These are phyloP conservation scores for Podospora appendiculata DNA, from an alignment of 495 filamentous ascomycete genomes.

Conservation along the genomic window DNA sequence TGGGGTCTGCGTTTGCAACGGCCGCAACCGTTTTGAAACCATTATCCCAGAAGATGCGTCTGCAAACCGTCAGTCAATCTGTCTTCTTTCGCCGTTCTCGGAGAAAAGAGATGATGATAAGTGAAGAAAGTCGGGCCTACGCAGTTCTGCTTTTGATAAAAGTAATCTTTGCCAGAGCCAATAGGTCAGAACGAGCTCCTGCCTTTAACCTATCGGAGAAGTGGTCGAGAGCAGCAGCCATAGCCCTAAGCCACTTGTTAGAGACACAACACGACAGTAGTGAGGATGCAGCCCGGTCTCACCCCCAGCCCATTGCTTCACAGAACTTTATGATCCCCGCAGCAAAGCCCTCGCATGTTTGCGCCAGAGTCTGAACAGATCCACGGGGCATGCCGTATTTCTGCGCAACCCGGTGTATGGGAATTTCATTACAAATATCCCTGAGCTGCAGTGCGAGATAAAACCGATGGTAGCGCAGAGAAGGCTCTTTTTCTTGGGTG, in stretches of 20 bases:
- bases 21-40: conserved; percentile 61
- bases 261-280: background rate
- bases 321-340: conserved; percentile 72
- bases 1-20: conserved; percentile 59
- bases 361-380: conserved; percentile 61
- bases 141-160: conserved; percentile 75
- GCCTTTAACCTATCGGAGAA: conserved; percentile 69
- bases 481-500: conserved; percentile 48
- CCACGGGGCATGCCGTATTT: conserved; percentile 67
- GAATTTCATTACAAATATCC: conserved; percentile 73
- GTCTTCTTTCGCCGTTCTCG: too few relatives aligned
- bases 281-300: conserved; percentile 3
- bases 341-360: conserved; percentile 73
- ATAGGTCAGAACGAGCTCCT: conserved; percentile 64
- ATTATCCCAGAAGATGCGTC: conserved; percentile 65
- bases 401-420: conserved; percentile 57
- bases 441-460: conserved; percentile 76
- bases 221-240: conserved; percentile 70
- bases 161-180: conserved; percentile 66
- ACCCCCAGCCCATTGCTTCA: conserved; percentile 64
- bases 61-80: too few relatives aligned
- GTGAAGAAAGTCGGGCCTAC: background rate
- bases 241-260: conserved; percentile 30
- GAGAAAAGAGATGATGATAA: too few relatives aligned
- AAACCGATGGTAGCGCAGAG: conserved; percentile 65